Percentiles rank a stretch among this genome's conserved stretches.
Evolutionary conservation across 2,329 filamentous ascomycete genomes (phyloP).

Genomic region (Alternaria ventricosa): DNA sequence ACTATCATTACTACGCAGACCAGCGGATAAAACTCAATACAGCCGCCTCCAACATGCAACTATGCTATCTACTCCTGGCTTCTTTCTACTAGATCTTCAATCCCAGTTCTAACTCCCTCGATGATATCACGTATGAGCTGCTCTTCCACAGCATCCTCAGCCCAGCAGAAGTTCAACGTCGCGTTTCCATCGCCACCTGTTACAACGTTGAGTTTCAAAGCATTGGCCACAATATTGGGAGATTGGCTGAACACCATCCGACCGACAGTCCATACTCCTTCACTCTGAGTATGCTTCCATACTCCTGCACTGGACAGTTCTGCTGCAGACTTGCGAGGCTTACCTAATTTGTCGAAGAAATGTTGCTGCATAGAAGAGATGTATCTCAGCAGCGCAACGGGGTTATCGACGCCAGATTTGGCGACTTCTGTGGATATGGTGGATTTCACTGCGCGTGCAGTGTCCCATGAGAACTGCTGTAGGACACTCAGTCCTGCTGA

Average conservation of each 20-base stretch:
- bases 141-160: slow-evolving; percentile 44
- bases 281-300: slow-evolving; percentile 21
- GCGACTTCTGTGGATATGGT: slow-evolving; percentile 19
- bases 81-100: not conserved
- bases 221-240: slow-evolving; percentile 47
- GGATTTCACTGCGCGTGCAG: slow-evolving; percentile 23
- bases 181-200: slow-evolving; percentile 55
- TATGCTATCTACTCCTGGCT: not conserved
- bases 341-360: slow-evolving; percentile 49
- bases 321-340: slow-evolving; percentile 46
- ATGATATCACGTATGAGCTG: slow-evolving; percentile 30
- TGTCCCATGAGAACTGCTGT: slow-evolving; percentile 27
- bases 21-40: not conserved
- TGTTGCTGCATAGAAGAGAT: slow-evolving; percentile 50
- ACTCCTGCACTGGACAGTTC: slow-evolving; percentile 58
- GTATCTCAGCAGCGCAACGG: slow-evolving; percentile 49
- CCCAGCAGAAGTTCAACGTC: slow-evolving; percentile 52
- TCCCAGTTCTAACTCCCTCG: slow-evolving; percentile 6
- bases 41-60: not conserved
- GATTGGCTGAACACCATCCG: slow-evolving; percentile 56
- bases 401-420: slow-evolving; percentile 39
- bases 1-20: not conserved
- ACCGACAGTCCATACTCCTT: slow-evolving; percentile 38
- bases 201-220: slow-evolving; percentile 49
- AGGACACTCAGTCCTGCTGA: not conserved